Evolutionary conservation across 345 rosid species (phyloP).

Genomic region (Corymbia maculata): DNA sequence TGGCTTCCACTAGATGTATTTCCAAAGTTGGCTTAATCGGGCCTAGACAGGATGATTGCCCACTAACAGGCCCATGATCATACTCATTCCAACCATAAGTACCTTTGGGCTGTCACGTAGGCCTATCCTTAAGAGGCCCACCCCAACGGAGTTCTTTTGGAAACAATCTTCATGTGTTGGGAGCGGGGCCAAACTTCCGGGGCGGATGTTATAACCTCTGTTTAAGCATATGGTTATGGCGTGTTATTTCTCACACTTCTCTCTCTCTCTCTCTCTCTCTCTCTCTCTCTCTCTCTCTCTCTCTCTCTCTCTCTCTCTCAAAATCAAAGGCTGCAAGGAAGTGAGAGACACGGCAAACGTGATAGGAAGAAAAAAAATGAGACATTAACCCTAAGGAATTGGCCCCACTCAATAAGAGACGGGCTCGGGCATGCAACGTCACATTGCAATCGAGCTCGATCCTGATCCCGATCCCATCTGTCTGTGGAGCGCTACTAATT

Average conservation of each 20-base stretch:
- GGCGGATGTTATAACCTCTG: too few relatives aligned
- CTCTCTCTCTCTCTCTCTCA: too few relatives aligned
- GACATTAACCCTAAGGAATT: background rate
- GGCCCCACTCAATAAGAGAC: background rate
- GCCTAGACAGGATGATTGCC: background rate
- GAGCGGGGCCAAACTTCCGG: too few relatives aligned
- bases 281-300: background rate
- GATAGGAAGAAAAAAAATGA: background rate
- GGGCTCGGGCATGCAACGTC: background rate
- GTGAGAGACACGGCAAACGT: background rate
- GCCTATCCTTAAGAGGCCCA: too few relatives aligned
- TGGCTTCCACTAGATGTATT: background rate
- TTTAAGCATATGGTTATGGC: background rate
- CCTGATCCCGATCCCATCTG: background rate
- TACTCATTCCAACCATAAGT: too few relatives aligned
- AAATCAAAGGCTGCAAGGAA: background rate
- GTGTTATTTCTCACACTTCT: background rate
- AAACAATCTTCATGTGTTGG: too few relatives aligned
- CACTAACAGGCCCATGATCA: background rate
- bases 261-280: background rate
- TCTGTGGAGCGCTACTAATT: background rate
- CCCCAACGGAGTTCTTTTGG: too few relatives aligned
- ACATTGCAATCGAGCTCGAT: background rate
- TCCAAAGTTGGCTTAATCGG: background rate
- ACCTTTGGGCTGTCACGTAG: too few relatives aligned